Conservation (phyloP, 2,329 filamentous ascomycete species). For the Neospermospora avenae region DNA sequence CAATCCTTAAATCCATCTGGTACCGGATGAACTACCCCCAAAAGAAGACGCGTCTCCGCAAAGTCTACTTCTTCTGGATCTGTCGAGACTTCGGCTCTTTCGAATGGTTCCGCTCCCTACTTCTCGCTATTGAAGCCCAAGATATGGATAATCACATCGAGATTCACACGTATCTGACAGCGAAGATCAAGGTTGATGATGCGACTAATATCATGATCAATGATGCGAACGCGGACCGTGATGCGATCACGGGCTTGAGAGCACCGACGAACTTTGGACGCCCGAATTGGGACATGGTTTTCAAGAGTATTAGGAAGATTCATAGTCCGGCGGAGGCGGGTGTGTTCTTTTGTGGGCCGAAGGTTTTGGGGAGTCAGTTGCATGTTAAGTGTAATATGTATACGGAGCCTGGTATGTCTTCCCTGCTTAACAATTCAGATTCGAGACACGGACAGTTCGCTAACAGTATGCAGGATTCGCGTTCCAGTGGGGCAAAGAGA, state of each 20-base stretch:
- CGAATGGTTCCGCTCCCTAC: slow-evolving; percentile 83
- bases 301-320: slow-evolving; percentile 77
- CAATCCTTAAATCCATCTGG: slow-evolving; percentile 88
- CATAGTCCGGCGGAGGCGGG: slow-evolving; percentile 70
- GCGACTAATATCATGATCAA: slow-evolving; percentile 93
- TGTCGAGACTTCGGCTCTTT: slow-evolving; percentile 85
- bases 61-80: slow-evolving; percentile 93
- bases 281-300: slow-evolving; percentile 90
- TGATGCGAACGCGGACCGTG: slow-evolving; percentile 78
- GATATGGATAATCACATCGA: slow-evolving; percentile 82
- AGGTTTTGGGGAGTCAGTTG: slow-evolving; percentile 70
- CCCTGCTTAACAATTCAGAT: slow-evolving; percentile 7
- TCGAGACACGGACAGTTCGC: not conserved
- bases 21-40: slow-evolving; percentile 88
- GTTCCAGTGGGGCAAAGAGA: slow-evolving; percentile 47
- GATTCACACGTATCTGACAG: slow-evolving; percentile 85
- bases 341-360: slow-evolving; percentile 84
- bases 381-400: slow-evolving; percentile 88
- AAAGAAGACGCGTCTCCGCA: slow-evolving; percentile 72
- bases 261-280: slow-evolving; percentile 82
- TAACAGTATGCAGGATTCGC: slow-evolving; percentile 30
- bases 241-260: slow-evolving; percentile 78
- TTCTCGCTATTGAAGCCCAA: slow-evolving; percentile 82
- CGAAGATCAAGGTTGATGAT: slow-evolving; percentile 81
- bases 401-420: slow-evolving; percentile 70